A percentile compares a stretch with the other conserved stretches of the same genome.
Conservation (phyloP, 2,329 filamentous ascomycete genomes). For the Malbranchea cinnamomea region DNA sequence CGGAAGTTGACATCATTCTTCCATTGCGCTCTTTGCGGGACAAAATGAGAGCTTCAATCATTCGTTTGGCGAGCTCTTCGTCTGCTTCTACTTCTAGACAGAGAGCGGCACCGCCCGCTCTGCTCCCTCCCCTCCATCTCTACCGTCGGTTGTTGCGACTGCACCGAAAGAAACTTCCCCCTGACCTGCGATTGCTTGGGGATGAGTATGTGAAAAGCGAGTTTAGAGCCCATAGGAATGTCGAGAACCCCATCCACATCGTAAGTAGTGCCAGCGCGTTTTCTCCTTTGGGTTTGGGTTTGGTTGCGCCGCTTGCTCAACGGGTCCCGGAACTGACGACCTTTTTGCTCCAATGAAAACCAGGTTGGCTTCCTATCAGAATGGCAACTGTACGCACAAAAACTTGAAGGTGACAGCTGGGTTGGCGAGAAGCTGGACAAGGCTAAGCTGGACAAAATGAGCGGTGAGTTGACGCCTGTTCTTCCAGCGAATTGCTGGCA, state of each 20-base stretch:
- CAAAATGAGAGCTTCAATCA: constrained; percentile 23
- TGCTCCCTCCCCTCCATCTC: constrained; percentile 75
- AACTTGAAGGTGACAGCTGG: constrained; percentile 79
- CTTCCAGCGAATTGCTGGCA: not conserved
- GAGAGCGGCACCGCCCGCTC: constrained; percentile 42
- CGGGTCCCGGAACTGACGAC: too few species aligned
- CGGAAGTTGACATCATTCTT: too few species aligned
- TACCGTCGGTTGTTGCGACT: constrained; percentile 78
- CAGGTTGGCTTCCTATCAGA: constrained; percentile 92
- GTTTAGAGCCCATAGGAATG: constrained; percentile 66
- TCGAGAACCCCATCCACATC: constrained; percentile 86
- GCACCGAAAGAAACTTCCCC: constrained; percentile 63
- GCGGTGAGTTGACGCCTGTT: constrained; percentile 43
- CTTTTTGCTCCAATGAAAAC: too few species aligned
- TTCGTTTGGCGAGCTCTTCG: constrained; percentile 27
- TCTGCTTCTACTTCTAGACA: constrained; percentile 27
- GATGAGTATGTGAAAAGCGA: constrained; percentile 90
- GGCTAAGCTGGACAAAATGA: constrained; percentile 82
- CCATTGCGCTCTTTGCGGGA: not conserved
- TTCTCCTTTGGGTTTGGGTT: not conserved
- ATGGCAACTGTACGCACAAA: constrained; percentile 91
- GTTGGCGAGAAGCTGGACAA: constrained; percentile 69
- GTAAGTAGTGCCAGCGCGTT: constrained; percentile 36
- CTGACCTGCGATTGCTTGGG: constrained; percentile 64
- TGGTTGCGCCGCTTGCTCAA: too few species aligned